Evolutionary conservation across 2,329 filamentous ascomycete species (phyloP).

Genomic region (Trichoderma koningii): DNA sequence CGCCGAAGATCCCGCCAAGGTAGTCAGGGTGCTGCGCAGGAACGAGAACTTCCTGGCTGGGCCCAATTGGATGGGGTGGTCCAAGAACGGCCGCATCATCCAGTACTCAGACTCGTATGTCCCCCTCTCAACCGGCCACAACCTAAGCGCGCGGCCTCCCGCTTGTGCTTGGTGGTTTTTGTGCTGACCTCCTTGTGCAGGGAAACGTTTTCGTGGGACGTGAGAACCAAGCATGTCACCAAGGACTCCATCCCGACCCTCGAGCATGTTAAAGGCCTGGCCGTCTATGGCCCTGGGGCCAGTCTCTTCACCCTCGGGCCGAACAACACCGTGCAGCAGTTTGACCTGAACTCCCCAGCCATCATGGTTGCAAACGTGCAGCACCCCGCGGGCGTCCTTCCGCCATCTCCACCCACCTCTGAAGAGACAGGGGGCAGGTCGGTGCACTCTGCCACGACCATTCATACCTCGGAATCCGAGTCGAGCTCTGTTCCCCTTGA

Average conservation of each 20-base stretch:
- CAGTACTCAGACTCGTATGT: constrained; percentile 89
- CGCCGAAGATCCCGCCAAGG: constrained; percentile 74
- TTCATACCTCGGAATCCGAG: constrained; percentile 56
- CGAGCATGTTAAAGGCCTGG: constrained; percentile 76
- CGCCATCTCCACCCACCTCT: constrained; percentile 80
- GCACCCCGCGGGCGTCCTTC: constrained; percentile 75
- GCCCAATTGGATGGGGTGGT: constrained; percentile 97
- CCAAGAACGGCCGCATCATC: constrained; percentile 93
- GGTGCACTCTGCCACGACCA: constrained; percentile 49
- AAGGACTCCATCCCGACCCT: constrained; percentile 86
- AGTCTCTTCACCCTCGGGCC: constrained; percentile 87
- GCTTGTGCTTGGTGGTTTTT: constrained; percentile 29
- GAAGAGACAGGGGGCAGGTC: constrained; percentile 65
- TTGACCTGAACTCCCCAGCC: constrained; percentile 82
- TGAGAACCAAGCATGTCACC: constrained; percentile 94
- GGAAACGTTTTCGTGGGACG: constrained; percentile 94
- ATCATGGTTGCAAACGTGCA: constrained; percentile 84
- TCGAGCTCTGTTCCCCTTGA: constrained; percentile 58
- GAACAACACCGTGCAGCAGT: constrained; percentile 90
- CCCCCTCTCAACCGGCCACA: constrained; percentile 29
- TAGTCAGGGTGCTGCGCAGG: constrained; percentile 83
- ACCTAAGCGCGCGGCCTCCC: constrained; percentile 52
- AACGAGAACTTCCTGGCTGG: constrained; percentile 72
- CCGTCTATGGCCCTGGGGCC: constrained; percentile 88
- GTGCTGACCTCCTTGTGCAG: constrained; percentile 50